Conservation (phyloP, 805 yeast species). For the Ogataea nitratoaversa region DNA sequence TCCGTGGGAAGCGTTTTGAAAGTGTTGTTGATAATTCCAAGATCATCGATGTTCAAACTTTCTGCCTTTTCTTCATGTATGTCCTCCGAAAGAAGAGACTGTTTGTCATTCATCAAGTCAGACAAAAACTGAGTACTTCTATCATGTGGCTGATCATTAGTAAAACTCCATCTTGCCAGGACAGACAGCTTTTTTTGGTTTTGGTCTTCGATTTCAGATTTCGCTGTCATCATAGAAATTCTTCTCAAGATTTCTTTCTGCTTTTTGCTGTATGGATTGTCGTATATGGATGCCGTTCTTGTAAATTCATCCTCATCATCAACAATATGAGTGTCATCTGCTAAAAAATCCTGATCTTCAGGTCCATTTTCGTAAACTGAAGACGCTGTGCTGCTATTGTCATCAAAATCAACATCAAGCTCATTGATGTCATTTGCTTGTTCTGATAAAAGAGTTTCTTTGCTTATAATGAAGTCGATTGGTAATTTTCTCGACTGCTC, state of each 20-base stretch:
- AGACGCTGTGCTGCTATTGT: slow-evolving; percentile 4
- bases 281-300: slow-evolving; percentile 1
- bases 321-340: not conserved
- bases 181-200: slow-evolving; percentile 8
- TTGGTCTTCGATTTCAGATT: not conserved
- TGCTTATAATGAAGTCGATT: too few relatives aligned
- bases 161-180: slow-evolving; percentile 11
- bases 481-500: not conserved
- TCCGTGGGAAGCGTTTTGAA: not conserved
- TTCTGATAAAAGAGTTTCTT: too few relatives aligned
- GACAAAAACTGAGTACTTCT: slow-evolving; percentile 10
- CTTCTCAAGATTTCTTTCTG: not conserved
- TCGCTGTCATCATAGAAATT: not conserved
- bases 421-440: too few relatives aligned
- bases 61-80: not conserved
- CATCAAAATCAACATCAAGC: not conserved
- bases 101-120: slow-evolving; percentile 8
- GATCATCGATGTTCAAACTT: not conserved
- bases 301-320: slow-evolving; percentile 1
- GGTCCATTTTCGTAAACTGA: slow-evolving; percentile 3
- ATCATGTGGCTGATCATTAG: slow-evolving; percentile 2
- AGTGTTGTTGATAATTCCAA: not conserved
- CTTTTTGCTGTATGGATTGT: slow-evolving; percentile 6
- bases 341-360: not conserved
- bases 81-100: not conserved